phyloP scores from a whole-genome alignment of 768 basidiomycete species.

The Lactarius hatsudake region DNA sequence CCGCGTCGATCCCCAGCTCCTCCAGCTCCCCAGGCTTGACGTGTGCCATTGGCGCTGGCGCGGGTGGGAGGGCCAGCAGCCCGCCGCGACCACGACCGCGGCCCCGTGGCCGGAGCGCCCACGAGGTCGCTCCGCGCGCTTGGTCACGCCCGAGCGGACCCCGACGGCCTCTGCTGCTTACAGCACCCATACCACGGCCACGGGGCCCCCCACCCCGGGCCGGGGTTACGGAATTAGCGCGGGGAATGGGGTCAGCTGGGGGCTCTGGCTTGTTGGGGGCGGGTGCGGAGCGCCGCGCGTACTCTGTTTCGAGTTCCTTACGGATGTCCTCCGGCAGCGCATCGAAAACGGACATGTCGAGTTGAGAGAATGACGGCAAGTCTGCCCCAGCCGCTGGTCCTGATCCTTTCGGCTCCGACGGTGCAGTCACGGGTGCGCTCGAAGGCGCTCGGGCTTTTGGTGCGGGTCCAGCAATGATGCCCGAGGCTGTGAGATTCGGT shows the following conservation, averaged over 20 bases:
- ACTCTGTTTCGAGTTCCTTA: slow-evolving; percentile 64
- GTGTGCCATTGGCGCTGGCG: slow-evolving; percentile 32
- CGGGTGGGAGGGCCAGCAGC: slow-evolving; percentile 36
- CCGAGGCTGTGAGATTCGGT: slow-evolving; percentile 16
- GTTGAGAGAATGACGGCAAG: slow-evolving; percentile 72
- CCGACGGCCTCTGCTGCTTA: not conserved
- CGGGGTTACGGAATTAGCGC: slow-evolving; percentile 15
- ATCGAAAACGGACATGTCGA: slow-evolving; percentile 67
- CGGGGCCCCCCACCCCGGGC: slow-evolving; percentile 6
- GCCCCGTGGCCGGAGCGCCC: not conserved
- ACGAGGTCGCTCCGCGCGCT: not conserved
- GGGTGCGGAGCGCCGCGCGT: slow-evolving; percentile 56
- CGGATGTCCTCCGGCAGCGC: slow-evolving; percentile 69
- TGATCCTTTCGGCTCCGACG: not conserved
- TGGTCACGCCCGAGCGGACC: not conserved
- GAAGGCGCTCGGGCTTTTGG: slow-evolving; percentile 1
- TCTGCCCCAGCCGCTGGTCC: slow-evolving; percentile 24
- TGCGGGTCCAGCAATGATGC: slow-evolving; percentile 1
- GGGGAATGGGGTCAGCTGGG: slow-evolving; percentile 13
- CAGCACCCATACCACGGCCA: slow-evolving; percentile 18
- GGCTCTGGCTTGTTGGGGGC: slow-evolving; percentile 34
- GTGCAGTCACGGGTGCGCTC: slow-evolving; percentile 12
- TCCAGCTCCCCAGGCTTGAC: slow-evolving; percentile 57
- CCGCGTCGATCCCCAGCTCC: slow-evolving; percentile 69
- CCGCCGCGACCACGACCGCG: not conserved